These are phyloP conservation scores for Marasmius oreades DNA, from an alignment of 1,284 basidiomycete species.

Conservation along the genomic window DNA sequence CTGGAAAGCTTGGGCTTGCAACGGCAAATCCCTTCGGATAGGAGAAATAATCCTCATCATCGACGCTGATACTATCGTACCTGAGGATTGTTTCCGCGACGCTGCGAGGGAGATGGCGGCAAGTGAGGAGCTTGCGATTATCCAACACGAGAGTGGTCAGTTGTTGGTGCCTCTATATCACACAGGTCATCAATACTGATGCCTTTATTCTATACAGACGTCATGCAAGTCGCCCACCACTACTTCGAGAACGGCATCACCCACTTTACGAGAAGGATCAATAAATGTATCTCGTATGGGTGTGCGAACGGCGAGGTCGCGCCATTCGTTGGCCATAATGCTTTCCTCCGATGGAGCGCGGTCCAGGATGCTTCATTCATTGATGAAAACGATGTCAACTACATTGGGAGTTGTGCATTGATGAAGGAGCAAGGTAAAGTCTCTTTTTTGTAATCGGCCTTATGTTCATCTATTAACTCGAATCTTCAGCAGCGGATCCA, in stretches of 20 bases:
- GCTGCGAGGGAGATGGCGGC: slow-evolving; percentile 69
- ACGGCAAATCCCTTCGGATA: slow-evolving; percentile 54
- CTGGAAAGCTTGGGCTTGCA: slow-evolving; percentile 63
- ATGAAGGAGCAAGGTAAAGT: not conserved
- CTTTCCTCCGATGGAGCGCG: slow-evolving; percentile 82
- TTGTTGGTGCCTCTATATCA: slow-evolving; percentile 9
- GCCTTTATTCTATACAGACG: not conserved
- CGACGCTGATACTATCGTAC: slow-evolving; percentile 82
- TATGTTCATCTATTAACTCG: not conserved
- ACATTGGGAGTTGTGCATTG: not conserved
- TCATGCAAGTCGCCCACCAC: slow-evolving; percentile 75
- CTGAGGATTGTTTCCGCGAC: slow-evolving; percentile 83
- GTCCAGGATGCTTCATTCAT: slow-evolving; percentile 76
- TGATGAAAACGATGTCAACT: slow-evolving; percentile 54
- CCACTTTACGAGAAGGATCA: slow-evolving; percentile 73
- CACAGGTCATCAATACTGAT: not conserved
- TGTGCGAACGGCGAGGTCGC: slow-evolving; percentile 41
- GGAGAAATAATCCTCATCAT: slow-evolving; percentile 70
- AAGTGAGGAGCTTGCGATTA: slow-evolving; percentile 67
- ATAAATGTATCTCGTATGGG: slow-evolving; percentile 38
- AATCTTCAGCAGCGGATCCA: not conserved
- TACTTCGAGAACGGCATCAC: slow-evolving; percentile 86
- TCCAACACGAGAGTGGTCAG: slow-evolving; percentile 76
- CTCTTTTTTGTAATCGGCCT: not conserved
- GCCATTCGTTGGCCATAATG: slow-evolving; percentile 87